Evolutionary conservation across 371 early-diverging fungal genomes (phyloP).

Genomic region (Lichtheimia corymbifera): DNA sequence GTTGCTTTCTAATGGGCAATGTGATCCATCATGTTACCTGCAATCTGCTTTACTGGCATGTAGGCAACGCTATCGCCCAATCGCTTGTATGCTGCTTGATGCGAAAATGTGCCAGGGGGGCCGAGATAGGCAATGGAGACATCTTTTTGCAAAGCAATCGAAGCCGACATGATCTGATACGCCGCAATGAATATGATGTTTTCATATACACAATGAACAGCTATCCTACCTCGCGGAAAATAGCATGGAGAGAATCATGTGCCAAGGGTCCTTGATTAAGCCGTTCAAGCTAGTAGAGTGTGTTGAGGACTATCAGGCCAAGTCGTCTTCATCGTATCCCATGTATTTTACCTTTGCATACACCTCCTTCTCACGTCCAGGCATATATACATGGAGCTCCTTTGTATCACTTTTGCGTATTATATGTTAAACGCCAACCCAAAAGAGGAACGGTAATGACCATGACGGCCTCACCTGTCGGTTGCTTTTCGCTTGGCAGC

Average conservation of each 20-base stretch:
- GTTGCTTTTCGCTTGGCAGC: slow-evolving; percentile 62
- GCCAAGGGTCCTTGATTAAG: slow-evolving; percentile 84
- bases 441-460: neutral
- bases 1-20: neutral
- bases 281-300: slow-evolving; percentile 41
- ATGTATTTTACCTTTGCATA: slow-evolving; percentile 56
- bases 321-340: neutral
- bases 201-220: neutral
- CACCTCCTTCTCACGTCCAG: slow-evolving; percentile 66
- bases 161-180: slow-evolving; percentile 82
- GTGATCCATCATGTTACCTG: slow-evolving; percentile 26
- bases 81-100: slow-evolving; percentile 81
- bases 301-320: slow-evolving; percentile 18
- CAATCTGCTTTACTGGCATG: slow-evolving; percentile 66
- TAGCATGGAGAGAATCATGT: slow-evolving; percentile 74
- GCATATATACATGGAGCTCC: slow-evolving; percentile 65
- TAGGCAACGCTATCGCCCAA: slow-evolving; percentile 84
- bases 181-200: no score
- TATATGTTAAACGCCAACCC: slow-evolving; percentile 5
- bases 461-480: slow-evolving; percentile 7
- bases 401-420: slow-evolving; percentile 1
- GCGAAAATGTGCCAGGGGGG: slow-evolving; percentile 92
- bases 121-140: slow-evolving; percentile 88
- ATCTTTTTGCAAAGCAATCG: slow-evolving; percentile 83
- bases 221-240: slow-evolving; percentile 75